These are phyloP conservation scores for Byssoonygena ceratinophila DNA, from an alignment of 2,329 filamentous ascomycete genomes.

Conservation along the genomic window DNA sequence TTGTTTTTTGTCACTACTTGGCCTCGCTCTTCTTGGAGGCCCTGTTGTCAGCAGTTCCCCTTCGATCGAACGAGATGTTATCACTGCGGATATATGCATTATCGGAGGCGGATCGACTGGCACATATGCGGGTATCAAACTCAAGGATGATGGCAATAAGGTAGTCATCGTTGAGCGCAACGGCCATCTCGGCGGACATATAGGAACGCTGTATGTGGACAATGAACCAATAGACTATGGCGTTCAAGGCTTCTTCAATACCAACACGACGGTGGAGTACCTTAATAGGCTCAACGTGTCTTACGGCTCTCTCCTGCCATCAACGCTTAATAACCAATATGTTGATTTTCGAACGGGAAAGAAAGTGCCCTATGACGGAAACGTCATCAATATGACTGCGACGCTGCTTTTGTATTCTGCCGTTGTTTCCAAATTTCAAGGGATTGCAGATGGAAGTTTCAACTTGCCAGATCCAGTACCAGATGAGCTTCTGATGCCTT, in stretches of 20 bases:
- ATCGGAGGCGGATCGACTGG: slow-evolving; percentile 25
- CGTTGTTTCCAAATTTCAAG: slow-evolving; percentile 1
- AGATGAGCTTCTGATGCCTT: slow-evolving; percentile 24
- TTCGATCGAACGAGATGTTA: slow-evolving; percentile 8
- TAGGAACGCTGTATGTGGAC: slow-evolving; percentile 19
- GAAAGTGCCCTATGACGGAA: not conserved
- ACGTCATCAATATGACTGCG: not conserved
- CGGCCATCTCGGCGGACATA: slow-evolving; percentile 23
- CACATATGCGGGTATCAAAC: slow-evolving; percentile 24
- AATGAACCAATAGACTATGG: slow-evolving; percentile 25
- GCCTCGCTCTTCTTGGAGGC: not conserved
- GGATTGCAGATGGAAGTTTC: slow-evolving; percentile 1
- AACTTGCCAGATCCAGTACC: slow-evolving; percentile 24
- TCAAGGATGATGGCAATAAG: slow-evolving; percentile 21
- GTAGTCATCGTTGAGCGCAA: slow-evolving; percentile 24
- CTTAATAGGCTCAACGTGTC: slow-evolving; percentile 21
- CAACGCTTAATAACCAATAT: not conserved
- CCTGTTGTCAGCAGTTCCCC: not conserved
- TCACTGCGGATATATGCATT: slow-evolving; percentile 22
- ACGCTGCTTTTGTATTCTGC: slow-evolving; percentile 6
- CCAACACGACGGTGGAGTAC: slow-evolving; percentile 17
- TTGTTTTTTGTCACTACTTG: not conserved
- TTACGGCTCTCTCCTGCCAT: not conserved
- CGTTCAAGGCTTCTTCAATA: slow-evolving; percentile 22
- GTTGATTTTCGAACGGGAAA: slow-evolving; percentile 11